Percentiles rank a stretch among this genome's conserved stretches.
Conservation (phyloP, 345 rosid species). For the Salix koriyanagi region DNA sequence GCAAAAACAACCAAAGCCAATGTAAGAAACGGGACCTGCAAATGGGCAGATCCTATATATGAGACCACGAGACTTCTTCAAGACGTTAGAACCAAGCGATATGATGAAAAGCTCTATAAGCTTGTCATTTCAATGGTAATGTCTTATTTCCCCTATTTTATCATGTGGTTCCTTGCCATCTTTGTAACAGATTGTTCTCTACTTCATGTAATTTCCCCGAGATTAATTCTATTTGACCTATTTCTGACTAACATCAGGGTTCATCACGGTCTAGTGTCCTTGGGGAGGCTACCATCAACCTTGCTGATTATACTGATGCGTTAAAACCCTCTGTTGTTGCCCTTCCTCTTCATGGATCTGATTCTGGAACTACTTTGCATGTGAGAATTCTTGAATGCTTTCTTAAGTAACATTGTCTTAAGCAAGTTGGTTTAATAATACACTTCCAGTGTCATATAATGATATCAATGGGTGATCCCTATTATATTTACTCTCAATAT, state of each 20-base stretch:
- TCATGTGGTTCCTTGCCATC: not conserved
- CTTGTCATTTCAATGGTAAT: conserved; percentile 81
- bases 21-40: conserved; percentile 94
- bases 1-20: conserved; percentile 90
- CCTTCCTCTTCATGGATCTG: conserved; percentile 79
- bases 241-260: conserved; percentile 52
- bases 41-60: conserved; percentile 98
- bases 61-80: conserved; percentile 95
- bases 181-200: not conserved
- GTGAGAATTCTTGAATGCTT: conserved; percentile 48
- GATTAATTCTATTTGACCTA: conserved; percentile 15
- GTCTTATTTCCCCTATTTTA: conserved; percentile 10
- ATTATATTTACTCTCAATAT: not conserved
- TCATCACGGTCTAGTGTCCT: conserved; percentile 84
- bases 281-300: conserved; percentile 89
- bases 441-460: not conserved
- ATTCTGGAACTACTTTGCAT: conserved; percentile 84
- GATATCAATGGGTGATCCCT: conserved; percentile 3
- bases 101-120: conserved; percentile 79
- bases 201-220: not conserved
- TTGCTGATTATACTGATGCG: conserved; percentile 91
- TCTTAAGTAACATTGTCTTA: not conserved
- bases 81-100: conserved; percentile 69
- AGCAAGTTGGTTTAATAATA: not conserved
- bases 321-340: conserved; percentile 60